Conservation (phyloP, 1,284 basidiomycete genomes). For the Golubevia sp. region DNA sequence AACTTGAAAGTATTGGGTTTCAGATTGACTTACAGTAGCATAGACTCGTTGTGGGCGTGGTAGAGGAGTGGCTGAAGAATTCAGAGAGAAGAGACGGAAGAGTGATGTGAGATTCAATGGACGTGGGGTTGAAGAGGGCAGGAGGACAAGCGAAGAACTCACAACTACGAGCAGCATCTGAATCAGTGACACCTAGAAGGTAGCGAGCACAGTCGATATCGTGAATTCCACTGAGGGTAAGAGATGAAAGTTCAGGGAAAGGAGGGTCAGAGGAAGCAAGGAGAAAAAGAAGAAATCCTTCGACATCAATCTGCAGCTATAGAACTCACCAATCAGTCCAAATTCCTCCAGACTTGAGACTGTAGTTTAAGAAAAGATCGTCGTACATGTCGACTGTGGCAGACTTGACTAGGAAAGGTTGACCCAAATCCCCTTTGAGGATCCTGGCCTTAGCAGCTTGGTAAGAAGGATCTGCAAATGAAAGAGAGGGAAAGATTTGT, state of each 20-base stretch:
- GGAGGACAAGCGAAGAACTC: background rate
- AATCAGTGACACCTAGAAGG: constrained; percentile 20
- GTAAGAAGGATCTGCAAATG: constrained; percentile 49
- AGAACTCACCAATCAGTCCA: constrained; percentile 34
- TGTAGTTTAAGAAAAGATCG: constrained; percentile 42
- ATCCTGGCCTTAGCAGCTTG: constrained; percentile 23
- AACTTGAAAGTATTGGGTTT: too few species aligned
- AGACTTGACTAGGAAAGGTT: constrained; percentile 32
- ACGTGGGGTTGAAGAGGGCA: too few species aligned
- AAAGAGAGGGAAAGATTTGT: too few species aligned
- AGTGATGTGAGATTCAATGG: too few species aligned
- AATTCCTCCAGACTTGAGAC: constrained; percentile 43
- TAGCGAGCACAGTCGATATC: constrained; percentile 47
- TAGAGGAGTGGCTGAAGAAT: background rate
- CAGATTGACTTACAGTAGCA: too few species aligned
- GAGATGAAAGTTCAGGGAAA: too few species aligned
- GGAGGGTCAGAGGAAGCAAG: too few species aligned
- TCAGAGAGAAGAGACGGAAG: background rate
- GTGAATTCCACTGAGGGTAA: constrained; percentile 34
- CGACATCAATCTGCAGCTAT: too few species aligned
- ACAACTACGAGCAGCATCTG: background rate
- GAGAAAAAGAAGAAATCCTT: too few species aligned
- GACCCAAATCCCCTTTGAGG: constrained; percentile 26
- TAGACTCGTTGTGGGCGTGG: constrained; percentile 19
- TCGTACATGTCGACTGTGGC: constrained; percentile 48